phyloP scores from a whole-genome alignment of 345 rosid species.

The Gossypium australe region DNA sequence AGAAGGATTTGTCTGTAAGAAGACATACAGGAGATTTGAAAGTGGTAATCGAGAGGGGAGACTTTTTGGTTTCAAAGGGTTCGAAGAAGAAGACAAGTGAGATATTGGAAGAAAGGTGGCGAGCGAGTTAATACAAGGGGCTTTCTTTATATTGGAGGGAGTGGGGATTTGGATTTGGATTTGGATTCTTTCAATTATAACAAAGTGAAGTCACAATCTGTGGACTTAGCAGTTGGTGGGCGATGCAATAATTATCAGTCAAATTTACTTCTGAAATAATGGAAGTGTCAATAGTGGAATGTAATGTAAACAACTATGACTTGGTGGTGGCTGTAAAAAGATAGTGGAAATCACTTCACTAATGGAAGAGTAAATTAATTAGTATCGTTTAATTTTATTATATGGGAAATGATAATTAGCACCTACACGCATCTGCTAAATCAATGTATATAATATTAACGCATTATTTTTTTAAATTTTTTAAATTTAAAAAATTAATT shows the following conservation, averaged over 20 bases:
- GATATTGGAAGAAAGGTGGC: background rate
- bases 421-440: too few species aligned
- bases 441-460: too few species aligned
- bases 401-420: too few species aligned
- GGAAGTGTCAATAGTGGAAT: background rate
- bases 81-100: background rate
- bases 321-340: background rate
- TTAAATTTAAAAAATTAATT: too few species aligned
- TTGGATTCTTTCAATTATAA: too few species aligned
- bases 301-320: background rate
- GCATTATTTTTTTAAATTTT: too few species aligned
- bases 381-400: too few species aligned
- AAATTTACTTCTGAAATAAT: background rate
- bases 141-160: background rate
- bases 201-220: too few species aligned
- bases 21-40: conserved; percentile 28
- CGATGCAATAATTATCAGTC: background rate
- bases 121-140: background rate
- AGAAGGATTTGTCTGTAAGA: conserved; percentile 1
- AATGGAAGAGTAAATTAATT: background rate
- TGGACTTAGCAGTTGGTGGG: too few species aligned
- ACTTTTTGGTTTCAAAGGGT: background rate
- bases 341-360: background rate
- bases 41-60: background rate
- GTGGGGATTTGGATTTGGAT: background rate